Evolutionary conservation across 208 protist genomes (phyloP), one percentile per base, ranked within the genome.

Genomic region (Crithidia acanthocephali): DNA sequence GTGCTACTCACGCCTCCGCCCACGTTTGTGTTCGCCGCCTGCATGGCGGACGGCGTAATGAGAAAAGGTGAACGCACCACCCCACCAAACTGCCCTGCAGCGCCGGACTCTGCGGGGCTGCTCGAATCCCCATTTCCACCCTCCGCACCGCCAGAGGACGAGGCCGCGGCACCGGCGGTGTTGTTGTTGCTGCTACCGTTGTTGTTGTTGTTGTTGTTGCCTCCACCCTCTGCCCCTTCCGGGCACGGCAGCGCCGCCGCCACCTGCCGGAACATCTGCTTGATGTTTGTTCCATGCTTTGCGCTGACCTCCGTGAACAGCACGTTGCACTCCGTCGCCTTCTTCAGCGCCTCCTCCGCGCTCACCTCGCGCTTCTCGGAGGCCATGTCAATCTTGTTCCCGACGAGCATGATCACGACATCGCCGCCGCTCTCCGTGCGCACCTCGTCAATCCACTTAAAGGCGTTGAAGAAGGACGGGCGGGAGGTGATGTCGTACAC

Each of bases 391-490:
- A 87, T 93, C 76, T 99, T 99, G 82, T 99, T 99, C 27, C 98
- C 98, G 5, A 99, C 98, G 8, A 99, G 88, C 63, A 95, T 88
- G 18, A 99, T 87, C 11, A 99, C 91, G 13, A 99, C 96, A 25
- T 90, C 88, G 11, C 95, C 95, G 42, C 98, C 95, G 44, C 98
- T 87, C 79, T 99, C 97, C 23, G 86, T 81, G n/a, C 98, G 87
- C 18, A 99, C 97, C 72, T 99, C 98, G 23, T 98, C 98, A 45
- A 99, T 93, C 98, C 99, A 99, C 65, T 96, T 97, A 53, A 87
- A 90, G 22, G 90, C 93, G 67, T 92, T 93, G 32, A 94, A 59
- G 84, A 99, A 99, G 0, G 96, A 98, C 15, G 80, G 63, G 20
- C 96, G 91, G 75, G 91, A 95, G 56, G 96, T 98, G 59, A 99